phyloP scores from a whole-genome alignment of 2,329 filamentous ascomycete genomes.

The Botrytis byssoidea region DNA sequence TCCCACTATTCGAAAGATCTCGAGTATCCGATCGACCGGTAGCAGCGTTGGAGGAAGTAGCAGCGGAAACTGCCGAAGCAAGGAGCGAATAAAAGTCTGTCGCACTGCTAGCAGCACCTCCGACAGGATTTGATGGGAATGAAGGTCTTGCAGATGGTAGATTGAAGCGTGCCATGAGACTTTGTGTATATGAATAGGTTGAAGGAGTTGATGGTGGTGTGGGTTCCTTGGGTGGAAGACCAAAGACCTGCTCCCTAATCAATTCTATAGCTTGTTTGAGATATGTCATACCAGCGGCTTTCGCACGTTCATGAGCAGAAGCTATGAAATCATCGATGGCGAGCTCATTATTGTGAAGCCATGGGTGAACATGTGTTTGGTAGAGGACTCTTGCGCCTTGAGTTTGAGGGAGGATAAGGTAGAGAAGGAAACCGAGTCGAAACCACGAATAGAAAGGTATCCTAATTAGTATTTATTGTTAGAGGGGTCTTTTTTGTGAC shows the following conservation, averaged over 20 bases:
- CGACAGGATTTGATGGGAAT: conserved; percentile 35
- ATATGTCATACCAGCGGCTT: conserved; percentile 73
- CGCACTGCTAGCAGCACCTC: conserved; percentile 46
- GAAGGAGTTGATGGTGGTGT: conserved; percentile 48
- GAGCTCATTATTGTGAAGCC: conserved; percentile 79
- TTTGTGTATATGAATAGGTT: conserved; percentile 67
- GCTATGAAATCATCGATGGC: conserved; percentile 91
- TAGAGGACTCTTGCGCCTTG: conserved; percentile 88
- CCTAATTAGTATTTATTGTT: conserved; percentile 45
- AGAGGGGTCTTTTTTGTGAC: not conserved
- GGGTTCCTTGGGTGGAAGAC: conserved; percentile 59
- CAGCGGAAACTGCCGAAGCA: conserved; percentile 64
- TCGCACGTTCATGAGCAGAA: conserved; percentile 73
- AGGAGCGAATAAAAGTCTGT: conserved; percentile 76
- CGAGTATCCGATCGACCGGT: conserved; percentile 35
- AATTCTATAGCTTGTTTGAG: conserved; percentile 68
- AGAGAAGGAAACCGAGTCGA: conserved; percentile 81
- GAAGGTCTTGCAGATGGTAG: conserved; percentile 68
- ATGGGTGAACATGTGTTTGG: conserved; percentile 80
- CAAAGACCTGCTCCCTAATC: conserved; percentile 75
- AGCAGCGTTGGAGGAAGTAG: conserved; percentile 38
- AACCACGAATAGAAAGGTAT: conserved; percentile 93
- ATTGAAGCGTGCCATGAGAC: conserved; percentile 80
- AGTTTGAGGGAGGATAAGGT: conserved; percentile 96
- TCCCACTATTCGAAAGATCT: conserved; percentile 56